Conservation (phyloP, 1,284 basidiomycete species). For the Phylloboletellus chloephorus region DNA sequence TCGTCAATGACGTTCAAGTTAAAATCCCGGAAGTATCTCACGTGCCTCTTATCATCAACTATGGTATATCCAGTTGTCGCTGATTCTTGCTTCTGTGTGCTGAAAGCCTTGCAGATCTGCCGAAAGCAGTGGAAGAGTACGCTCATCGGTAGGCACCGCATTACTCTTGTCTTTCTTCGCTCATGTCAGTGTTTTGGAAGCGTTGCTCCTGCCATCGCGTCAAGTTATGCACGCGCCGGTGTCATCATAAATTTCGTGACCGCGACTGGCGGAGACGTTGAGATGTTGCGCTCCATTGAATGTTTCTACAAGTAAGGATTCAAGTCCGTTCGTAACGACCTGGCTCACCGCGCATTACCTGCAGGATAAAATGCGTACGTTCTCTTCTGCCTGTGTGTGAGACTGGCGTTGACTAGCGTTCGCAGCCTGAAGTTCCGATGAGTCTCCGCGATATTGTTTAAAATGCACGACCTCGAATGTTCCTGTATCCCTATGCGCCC, state of each 20-base stretch:
- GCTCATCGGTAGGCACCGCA: constrained; percentile 67
- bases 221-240: constrained; percentile 75
- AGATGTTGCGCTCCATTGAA: constrained; percentile 96
- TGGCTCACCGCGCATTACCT: constrained; percentile 11
- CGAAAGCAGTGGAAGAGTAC: constrained; percentile 94
- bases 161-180: constrained; percentile 1
- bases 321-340: not conserved
- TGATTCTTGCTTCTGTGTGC: not conserved
- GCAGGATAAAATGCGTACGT: constrained; percentile 83
- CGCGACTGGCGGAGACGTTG: constrained; percentile 93
- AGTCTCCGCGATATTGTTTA: constrained; percentile 81
- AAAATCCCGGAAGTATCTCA: constrained; percentile 87
- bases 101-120: constrained; percentile 60
- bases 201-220: constrained; percentile 76
- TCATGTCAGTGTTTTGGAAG: constrained; percentile 33
- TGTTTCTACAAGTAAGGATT: constrained; percentile 82
- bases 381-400: not conserved
- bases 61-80: constrained; percentile 46
- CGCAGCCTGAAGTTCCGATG: constrained; percentile 80
- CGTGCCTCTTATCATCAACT: constrained; percentile 88
- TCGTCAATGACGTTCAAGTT: constrained; percentile 88
- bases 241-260: constrained; percentile 95
- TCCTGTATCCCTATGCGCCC: constrained; percentile 73
- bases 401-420: constrained; percentile 15
- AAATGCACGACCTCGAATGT: constrained; percentile 36